Evolutionary conservation across 768 basidiomycete species (phyloP).

Genomic region (Macrolepiota albuminosa): DNA sequence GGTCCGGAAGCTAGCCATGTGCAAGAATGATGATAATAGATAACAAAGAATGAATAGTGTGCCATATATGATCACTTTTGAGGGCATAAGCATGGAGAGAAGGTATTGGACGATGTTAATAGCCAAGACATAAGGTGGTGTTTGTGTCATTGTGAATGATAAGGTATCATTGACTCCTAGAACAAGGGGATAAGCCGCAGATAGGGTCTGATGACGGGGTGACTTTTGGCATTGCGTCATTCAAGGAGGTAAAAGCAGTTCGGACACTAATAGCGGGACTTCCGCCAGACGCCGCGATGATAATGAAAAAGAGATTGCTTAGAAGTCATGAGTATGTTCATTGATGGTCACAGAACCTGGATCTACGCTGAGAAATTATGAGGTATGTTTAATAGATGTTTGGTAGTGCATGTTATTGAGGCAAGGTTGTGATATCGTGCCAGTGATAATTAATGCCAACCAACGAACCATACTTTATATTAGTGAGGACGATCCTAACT

Average conservation of each 20-base stretch:
- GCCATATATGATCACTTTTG: neutral
- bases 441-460: too few species aligned
- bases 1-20: neutral
- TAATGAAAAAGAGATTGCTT: neutral
- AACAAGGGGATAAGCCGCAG: constrained; percentile 3
- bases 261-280: neutral
- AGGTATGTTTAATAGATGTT: neutral
- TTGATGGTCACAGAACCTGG: too few species aligned
- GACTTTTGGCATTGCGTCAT: neutral
- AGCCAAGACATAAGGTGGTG: neutral
- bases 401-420: neutral
- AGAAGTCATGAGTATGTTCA: neutral
- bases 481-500: neutral
- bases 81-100: neutral
- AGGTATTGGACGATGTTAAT: neutral
- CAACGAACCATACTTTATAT: neutral
- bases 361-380: neutral
- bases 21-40: neutral
- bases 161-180: neutral
- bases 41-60: neutral
- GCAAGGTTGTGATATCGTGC: neutral
- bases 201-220: neutral
- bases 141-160: too few species aligned
- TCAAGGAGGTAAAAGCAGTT: neutral
- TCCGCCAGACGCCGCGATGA: neutral